A percentile compares a stretch with the other conserved stretches of the same genome.
phyloP scores from a whole-genome alignment of 2,329 filamentous ascomycete genomes.

The Fusarium oxysporum region DNA sequence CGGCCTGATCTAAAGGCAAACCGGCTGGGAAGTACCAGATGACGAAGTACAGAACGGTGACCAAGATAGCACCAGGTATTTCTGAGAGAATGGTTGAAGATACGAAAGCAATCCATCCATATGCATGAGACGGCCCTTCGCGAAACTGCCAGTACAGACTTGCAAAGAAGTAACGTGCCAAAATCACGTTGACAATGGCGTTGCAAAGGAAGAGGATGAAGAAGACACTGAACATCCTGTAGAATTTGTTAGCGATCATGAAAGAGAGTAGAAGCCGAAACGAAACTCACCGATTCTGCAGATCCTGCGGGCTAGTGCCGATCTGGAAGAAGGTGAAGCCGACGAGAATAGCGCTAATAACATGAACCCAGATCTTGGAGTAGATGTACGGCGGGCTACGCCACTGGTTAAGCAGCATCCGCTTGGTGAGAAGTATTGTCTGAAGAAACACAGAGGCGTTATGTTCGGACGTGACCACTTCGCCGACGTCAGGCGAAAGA shows the following conservation, averaged over 20 bases:
- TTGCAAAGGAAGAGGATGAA: not conserved
- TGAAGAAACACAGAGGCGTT: not conserved
- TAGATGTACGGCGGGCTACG: not conserved
- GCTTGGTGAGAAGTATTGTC: not conserved
- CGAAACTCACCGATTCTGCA: not conserved
- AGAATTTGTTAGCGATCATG: rapidly evolving
- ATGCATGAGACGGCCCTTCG: not conserved
- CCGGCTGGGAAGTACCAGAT: not conserved
- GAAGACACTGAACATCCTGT: not conserved
- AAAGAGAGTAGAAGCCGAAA: too few relatives aligned
- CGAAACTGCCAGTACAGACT: not conserved
- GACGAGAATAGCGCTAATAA: not conserved
- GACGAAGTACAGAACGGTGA: not conserved
- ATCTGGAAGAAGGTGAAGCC: not conserved
- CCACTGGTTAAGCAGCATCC: not conserved
- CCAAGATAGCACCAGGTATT: not conserved
- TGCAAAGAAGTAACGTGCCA: not conserved
- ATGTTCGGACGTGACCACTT: not conserved
- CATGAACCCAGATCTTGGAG: not conserved
- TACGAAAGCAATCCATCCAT: not conserved
- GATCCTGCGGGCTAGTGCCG: not conserved
- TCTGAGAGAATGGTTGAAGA: not conserved
- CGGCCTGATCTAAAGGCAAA: not conserved
- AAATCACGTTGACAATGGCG: not conserved
- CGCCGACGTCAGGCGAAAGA: rapidly evolving